phyloP scores from a whole-genome alignment of 441 rosid species.

The Breynia disticha region DNA sequence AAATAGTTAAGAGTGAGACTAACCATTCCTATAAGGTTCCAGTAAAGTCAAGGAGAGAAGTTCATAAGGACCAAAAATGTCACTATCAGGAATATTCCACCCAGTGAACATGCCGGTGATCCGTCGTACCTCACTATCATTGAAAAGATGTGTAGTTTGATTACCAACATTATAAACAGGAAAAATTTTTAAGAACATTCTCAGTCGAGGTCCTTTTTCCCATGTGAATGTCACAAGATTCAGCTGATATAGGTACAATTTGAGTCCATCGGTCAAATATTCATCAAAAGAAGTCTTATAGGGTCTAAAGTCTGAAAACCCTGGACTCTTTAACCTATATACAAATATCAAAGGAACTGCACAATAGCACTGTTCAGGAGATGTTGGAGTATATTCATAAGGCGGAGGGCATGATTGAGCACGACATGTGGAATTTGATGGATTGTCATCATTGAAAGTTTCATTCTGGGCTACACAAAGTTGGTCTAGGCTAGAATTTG shows the following conservation, averaged over 20 bases:
- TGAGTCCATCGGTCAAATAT: slow-evolving; percentile 49
- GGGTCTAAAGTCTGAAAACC: slow-evolving; percentile 51
- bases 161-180: slow-evolving; percentile 36
- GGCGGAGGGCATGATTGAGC: slow-evolving; percentile 55
- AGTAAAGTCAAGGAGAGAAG: slow-evolving; percentile 56
- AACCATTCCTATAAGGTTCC: slow-evolving; percentile 58
- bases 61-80: slow-evolving; percentile 88
- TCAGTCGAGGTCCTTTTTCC: slow-evolving; percentile 73
- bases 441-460: slow-evolving; percentile 10
- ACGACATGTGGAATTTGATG: slow-evolving; percentile 33
- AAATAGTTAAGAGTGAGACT: slow-evolving; percentile 22
- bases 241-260: slow-evolving; percentile 45
- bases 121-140: slow-evolving; percentile 53
- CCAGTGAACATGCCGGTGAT: slow-evolving; percentile 56
- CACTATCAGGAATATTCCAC: slow-evolving; percentile 59
- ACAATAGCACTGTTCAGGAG: slow-evolving; percentile 53
- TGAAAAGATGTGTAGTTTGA: slow-evolving; percentile 33
- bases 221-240: slow-evolving; percentile 38
- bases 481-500: slow-evolving; percentile 21
- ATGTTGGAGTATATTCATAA: slow-evolving; percentile 41
- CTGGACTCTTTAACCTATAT: slow-evolving; percentile 94
- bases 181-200: slow-evolving; percentile 59
- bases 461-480: slow-evolving; percentile 39
- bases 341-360: slow-evolving; percentile 68
- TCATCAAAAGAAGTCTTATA: slow-evolving; percentile 35